phyloP scores from a whole-genome alignment of 176 grass and related monocot genomes.

The Ampelocalamus luodianensis region DNA sequence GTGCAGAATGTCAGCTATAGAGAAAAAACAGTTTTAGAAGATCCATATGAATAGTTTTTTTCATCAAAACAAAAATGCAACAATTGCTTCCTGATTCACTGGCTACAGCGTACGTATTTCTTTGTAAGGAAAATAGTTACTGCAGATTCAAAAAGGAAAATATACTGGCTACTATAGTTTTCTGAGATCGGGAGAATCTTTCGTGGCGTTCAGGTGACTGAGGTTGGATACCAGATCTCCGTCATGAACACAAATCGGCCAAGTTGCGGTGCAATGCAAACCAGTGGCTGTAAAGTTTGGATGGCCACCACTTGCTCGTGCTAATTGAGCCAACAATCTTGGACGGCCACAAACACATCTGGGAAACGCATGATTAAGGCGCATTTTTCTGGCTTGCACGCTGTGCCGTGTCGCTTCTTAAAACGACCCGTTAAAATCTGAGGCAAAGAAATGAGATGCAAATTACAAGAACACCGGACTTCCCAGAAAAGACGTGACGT shows the following conservation, averaged over 20 bases:
- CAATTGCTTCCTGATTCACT: neutral
- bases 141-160: neutral
- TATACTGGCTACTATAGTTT: neutral
- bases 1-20: neutral
- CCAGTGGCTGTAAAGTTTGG: slow-evolving; percentile 28
- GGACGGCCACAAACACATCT: slow-evolving; percentile 25
- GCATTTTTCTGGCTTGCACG: neutral
- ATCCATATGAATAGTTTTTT: too few species aligned
- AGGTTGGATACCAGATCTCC: neutral
- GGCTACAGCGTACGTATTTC: neutral
- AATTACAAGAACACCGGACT: neutral
- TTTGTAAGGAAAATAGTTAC: neutral
- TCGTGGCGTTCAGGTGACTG: neutral
- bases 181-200: neutral
- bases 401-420: neutral
- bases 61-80: neutral
- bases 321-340: neutral
- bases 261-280: slow-evolving; percentile 30
- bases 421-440: neutral
- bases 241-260: slow-evolving; percentile 3
- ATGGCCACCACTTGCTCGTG: slow-evolving; percentile 11
- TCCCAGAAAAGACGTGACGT: slow-evolving; percentile 2
- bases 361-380: neutral
- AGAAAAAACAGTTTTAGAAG: too few species aligned
- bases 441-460: neutral